Evolutionary conservation across 805 yeast species (phyloP).

Genomic region (Wickerhamomyces tratensis): DNA sequence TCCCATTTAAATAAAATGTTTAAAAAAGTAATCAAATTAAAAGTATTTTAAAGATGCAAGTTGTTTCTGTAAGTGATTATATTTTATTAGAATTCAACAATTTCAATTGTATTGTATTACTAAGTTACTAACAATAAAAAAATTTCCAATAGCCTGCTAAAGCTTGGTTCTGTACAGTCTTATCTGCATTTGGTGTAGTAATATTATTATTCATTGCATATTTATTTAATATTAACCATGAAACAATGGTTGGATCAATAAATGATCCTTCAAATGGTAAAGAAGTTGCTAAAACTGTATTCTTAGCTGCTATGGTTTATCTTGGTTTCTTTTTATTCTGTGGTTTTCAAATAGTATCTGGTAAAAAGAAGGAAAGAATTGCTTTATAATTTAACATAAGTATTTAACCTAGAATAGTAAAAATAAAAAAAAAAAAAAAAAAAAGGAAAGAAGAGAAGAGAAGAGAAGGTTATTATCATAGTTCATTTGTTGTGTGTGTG

Average conservation of each 20-base stretch:
- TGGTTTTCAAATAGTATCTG: conserved; percentile 69
- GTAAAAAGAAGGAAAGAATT: conserved; percentile 58
- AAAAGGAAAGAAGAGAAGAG: too few relatives aligned
- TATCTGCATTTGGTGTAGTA: conserved; percentile 87
- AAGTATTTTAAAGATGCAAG: too few relatives aligned
- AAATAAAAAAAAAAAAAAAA: too few relatives aligned
- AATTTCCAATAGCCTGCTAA: conserved; percentile 44
- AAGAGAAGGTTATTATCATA: too few relatives aligned
- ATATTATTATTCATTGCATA: conserved; percentile 80
- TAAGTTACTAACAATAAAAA: too few relatives aligned
- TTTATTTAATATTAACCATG: conserved; percentile 73
- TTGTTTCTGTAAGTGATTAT: too few relatives aligned
- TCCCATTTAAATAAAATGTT: too few relatives aligned
- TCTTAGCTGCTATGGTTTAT: conserved; percentile 83
- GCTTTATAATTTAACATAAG: conserved; percentile 22
- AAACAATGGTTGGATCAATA: conserved; percentile 86
- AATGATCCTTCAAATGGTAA: conserved; percentile 89
- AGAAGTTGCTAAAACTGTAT: conserved; percentile 86
- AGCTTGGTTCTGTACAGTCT: conserved; percentile 92
- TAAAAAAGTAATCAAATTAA: too few relatives aligned
- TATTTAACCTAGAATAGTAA: too few relatives aligned
- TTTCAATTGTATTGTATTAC: too few relatives aligned
- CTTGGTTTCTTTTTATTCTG: conserved; percentile 76
- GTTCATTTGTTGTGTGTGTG: too few relatives aligned
- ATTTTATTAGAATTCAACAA: too few relatives aligned